Evolutionary conservation across 192 early-diverging fungal species (phyloP).

Genomic region (Spizellomyces sp.): DNA sequence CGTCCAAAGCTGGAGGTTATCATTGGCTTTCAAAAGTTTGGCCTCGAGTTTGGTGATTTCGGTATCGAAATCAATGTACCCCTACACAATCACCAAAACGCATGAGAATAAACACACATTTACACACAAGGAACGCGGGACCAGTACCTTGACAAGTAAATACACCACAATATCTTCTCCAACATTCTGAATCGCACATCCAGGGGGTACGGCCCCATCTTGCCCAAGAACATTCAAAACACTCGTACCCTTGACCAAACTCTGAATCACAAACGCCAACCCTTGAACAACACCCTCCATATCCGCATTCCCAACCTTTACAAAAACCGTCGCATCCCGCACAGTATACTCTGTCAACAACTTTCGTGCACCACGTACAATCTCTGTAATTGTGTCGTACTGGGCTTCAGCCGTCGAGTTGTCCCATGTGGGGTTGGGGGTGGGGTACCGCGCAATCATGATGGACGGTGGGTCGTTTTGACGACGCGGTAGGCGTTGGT

Average conservation of each 20-base stretch:
- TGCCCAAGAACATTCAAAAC: conserved; percentile 63
- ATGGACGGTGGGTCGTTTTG: conserved; percentile 73
- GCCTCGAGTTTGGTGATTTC: conserved; percentile 81
- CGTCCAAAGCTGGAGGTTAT: conserved; percentile 57
- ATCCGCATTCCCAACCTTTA: conserved; percentile 52
- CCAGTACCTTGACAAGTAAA: conserved; percentile 71
- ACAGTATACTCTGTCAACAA: conserved; percentile 80
- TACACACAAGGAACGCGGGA: too few relatives aligned
- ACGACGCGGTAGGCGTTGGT: conserved; percentile 89
- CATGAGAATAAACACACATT: too few relatives aligned
- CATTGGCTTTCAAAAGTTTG: conserved; percentile 66
- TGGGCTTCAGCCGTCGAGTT: conserved; percentile 71
- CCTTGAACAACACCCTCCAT: conserved; percentile 53
- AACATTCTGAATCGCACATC: conserved; percentile 74
- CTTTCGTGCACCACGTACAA: conserved; percentile 76
- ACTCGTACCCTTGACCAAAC: conserved; percentile 76
- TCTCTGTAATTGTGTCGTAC: conserved; percentile 78
- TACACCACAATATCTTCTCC: conserved; percentile 72
- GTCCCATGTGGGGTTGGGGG: conserved; percentile 44
- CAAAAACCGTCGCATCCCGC: conserved; percentile 68
- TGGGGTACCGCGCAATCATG: conserved; percentile 69
- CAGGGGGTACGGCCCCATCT: conserved; percentile 65
- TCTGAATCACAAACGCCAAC: conserved; percentile 65
- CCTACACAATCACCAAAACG: too few relatives aligned
- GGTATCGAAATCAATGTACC: conserved; percentile 77